Evolutionary conservation across 2,329 filamentous ascomycete species (phyloP).

Genomic region (Aspergillus ochraceus): DNA sequence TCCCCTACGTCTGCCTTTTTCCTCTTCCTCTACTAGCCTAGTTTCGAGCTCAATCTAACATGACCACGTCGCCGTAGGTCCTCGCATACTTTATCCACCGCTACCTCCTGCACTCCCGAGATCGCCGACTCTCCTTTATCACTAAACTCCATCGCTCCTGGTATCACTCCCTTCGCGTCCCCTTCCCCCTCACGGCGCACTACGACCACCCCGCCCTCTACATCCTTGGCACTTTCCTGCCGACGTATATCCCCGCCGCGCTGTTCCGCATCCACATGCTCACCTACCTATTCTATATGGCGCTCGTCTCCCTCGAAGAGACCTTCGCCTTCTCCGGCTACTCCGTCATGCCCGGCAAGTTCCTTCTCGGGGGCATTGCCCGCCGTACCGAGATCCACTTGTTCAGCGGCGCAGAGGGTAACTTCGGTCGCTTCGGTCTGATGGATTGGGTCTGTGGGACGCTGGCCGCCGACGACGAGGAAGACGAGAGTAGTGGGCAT

Average conservation of each 20-base stretch:
- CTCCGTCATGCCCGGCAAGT: constrained; percentile 56
- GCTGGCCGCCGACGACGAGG: constrained; percentile 46
- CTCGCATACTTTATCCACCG: constrained; percentile 70
- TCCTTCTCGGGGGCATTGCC: constrained; percentile 60
- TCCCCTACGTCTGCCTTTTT: no score
- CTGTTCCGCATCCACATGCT: constrained; percentile 61
- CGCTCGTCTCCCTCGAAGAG: constrained; percentile 59
- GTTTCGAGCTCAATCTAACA: constrained; percentile 1
- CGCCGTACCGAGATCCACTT: constrained; percentile 58
- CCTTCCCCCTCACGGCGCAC: constrained; percentile 58
- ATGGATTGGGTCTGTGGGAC: constrained; percentile 48
- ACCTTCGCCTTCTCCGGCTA: constrained; percentile 63
- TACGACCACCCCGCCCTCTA: constrained; percentile 62
- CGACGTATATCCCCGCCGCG: constrained; percentile 57
- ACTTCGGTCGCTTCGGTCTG: constrained; percentile 48
- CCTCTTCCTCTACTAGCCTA: background rate
- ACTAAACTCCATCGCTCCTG: constrained; percentile 55
- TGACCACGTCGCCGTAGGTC: constrained; percentile 19
- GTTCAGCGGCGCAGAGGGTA: constrained; percentile 45
- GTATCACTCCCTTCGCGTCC: constrained; percentile 56
- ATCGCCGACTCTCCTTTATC: constrained; percentile 56
- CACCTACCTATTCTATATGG: constrained; percentile 58
- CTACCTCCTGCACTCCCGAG: constrained; percentile 64
- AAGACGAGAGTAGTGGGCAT: constrained; percentile 36
- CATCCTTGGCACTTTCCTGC: constrained; percentile 55